A percentile compares a stretch with the other conserved stretches of the same genome.
These are phyloP conservation scores for Ocimum tenuiflorum DNA, from an alignment of 257 asterid species.

Conservation along the genomic window DNA sequence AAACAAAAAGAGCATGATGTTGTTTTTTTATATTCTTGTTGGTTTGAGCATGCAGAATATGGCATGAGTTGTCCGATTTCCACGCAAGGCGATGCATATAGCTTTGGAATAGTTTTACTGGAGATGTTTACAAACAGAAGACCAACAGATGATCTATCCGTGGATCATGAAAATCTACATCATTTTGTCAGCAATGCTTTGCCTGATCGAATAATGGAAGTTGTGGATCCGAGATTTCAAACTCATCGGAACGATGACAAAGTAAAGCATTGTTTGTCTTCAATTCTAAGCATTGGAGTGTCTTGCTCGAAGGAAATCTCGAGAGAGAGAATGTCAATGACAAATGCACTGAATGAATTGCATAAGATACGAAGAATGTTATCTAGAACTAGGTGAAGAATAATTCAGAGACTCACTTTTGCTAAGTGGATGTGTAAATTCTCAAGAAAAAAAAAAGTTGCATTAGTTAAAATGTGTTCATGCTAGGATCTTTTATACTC, in stretches of 20 bases:
- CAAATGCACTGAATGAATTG: slow-evolving; percentile 13
- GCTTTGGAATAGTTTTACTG: slow-evolving; percentile 27
- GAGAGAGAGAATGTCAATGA: slow-evolving; percentile 13
- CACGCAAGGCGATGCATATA: slow-evolving; percentile 23
- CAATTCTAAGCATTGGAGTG: not conserved
- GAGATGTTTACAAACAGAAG: slow-evolving; percentile 27
- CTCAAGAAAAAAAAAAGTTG: no score
- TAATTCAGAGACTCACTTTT: no score
- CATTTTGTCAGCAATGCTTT: slow-evolving; percentile 11
- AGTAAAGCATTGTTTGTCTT: not conserved
- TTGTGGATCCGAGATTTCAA: slow-evolving; percentile 16
- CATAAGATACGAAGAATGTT: not conserved
- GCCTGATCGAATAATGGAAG: slow-evolving; percentile 4
- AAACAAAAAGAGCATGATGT: not conserved
- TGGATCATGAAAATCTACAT: slow-evolving; percentile 7
- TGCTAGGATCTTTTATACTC: no score
- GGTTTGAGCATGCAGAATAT: slow-evolving; percentile 14
- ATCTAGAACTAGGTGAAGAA: no score
- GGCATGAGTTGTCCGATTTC: slow-evolving; percentile 18
- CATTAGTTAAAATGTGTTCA: no score
- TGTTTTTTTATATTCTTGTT: not conserved
- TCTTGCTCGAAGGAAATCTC: slow-evolving; percentile 18
- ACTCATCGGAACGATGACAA: not conserved
- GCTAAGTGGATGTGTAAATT: no score
- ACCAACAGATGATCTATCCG: slow-evolving; percentile 23